These are phyloP conservation scores for Spathaspora arborariae DNA, from an alignment of 805 yeast genomes.

Conservation along the genomic window DNA sequence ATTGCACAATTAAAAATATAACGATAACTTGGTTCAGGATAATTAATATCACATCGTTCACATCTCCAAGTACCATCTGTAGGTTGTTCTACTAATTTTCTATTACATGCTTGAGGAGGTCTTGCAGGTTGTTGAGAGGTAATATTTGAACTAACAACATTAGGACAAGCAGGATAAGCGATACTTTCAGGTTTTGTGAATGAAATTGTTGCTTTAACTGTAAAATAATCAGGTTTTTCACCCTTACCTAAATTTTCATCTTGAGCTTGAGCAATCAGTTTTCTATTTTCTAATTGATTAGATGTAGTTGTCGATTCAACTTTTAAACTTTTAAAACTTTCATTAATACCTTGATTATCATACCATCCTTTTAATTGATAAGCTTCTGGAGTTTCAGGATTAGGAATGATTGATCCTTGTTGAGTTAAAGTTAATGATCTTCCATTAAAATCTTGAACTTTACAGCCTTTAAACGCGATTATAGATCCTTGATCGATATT, in stretches of 20 bases:
- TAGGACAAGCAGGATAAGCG: constrained; percentile 85
- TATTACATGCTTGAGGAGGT: constrained; percentile 49
- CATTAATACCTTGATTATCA: constrained; percentile 68
- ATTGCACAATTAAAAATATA: constrained; percentile 74
- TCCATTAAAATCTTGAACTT: constrained; percentile 85
- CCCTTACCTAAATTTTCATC: constrained; percentile 65
- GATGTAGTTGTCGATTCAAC: constrained; percentile 41
- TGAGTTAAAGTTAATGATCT: constrained; percentile 77
- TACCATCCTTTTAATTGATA: constrained; percentile 92
- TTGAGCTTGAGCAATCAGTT: constrained; percentile 62
- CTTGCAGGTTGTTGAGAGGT: constrained; percentile 4
- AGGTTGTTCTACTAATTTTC: constrained; percentile 73
- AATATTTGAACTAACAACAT: constrained; percentile 31
- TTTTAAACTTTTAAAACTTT: constrained; percentile 59
- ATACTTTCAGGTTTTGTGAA: constrained; percentile 71
- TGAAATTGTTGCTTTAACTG: constrained; percentile 68
- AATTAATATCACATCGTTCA: constrained; percentile 79
- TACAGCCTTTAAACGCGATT: constrained; percentile 88
- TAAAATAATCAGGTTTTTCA: constrained; percentile 78
- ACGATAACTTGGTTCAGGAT: constrained; percentile 69
- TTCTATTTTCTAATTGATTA: constrained; percentile 51
- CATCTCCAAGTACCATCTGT: constrained; percentile 83
- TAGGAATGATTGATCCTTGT: constrained; percentile 67
- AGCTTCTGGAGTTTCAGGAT: constrained; percentile 89
- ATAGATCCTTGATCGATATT: constrained; percentile 71